Evolutionary conservation across 164 flowering plant species (phyloP), one percentile per base, ranked within the genome.

Genomic region (Chimonanthus salicifolius): DNA sequence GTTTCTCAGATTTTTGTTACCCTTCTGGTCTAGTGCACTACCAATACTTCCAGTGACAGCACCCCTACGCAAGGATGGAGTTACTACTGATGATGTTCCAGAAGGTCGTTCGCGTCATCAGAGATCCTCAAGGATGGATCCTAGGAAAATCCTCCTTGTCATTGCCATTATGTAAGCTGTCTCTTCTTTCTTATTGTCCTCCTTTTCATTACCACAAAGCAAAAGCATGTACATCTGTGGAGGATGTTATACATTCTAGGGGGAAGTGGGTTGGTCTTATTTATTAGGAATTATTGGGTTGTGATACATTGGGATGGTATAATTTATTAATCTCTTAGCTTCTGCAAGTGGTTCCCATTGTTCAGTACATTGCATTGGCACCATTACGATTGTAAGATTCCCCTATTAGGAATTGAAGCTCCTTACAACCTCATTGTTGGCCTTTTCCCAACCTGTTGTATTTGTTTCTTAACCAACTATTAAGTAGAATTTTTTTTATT

Each of bases 1-100:
- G 80, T 87, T 96, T 77, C 84, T 96, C 4, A 85, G 94, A 74
- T 84, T 90, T 72, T 74, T 96, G 79, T 79, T 94, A 66, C 98
- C 99, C 64, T 96, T 96, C 80, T 96, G 99, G 99, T 96, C 99
- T 33, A 89, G 86, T 83, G 80, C 98, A 50, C 80, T 96, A 71
- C 99, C 99, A 67, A 91, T 89, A 75, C 79, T 96, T 67, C 99
- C 99, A 62, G 98, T 96, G 68, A 96, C 97, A 74, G 98, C 95
- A 64, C 99, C 99, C 9, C 84, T 93, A 54, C 85, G 94, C 15
- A 96, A 87, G 81, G 97, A 95, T 78, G 81, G 81, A 74, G 78
- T 85, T 71, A 83, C 81, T 77, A 75, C 78, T 15, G 90, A 88
- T 79, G 94, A 94, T 71, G 81, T 68, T 72, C 70, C 86, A 2